These are phyloP conservation scores for Globisporangium apiculatum DNA, from an alignment of 352 stramenopile species.

Conservation along the genomic window DNA sequence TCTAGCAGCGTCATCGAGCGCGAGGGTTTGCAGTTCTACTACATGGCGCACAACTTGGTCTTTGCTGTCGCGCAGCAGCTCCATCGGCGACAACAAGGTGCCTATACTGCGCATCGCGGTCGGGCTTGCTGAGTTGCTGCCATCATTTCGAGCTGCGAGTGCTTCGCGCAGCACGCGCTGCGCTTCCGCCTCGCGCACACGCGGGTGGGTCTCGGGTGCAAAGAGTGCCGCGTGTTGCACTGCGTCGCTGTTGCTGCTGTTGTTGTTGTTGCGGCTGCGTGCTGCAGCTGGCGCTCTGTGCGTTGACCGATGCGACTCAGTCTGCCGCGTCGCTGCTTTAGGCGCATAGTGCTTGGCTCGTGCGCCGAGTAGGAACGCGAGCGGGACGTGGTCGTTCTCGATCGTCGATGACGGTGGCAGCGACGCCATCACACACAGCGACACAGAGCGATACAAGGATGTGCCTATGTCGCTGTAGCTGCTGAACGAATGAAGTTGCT, in stretches of 20 bases:
- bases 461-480: no score
- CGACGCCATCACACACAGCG: background rate
- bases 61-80: conserved; percentile 3
- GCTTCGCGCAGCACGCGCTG: conserved; percentile 25
- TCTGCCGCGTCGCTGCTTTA: background rate
- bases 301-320: background rate
- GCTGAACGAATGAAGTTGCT: no score
- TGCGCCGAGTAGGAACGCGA: conserved; percentile 57
- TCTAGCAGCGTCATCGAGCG: background rate
- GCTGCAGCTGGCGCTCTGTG: background rate
- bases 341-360: conserved; percentile 31
- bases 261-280: background rate
- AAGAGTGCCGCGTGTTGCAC: conserved; percentile 2
- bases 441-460: no score
- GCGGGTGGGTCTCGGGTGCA: conserved; percentile 14
- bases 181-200: conserved; percentile 31
- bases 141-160: conserved; percentile 11
- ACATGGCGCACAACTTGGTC: conserved; percentile 6
- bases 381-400: conserved; percentile 46
- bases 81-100: conserved; percentile 2
- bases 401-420: conserved; percentile 9
- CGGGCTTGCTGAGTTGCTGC: background rate
- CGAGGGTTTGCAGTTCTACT: background rate
- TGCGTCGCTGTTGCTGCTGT: background rate
- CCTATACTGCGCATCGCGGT: background rate